Evolutionary conservation across 2,329 filamentous ascomycete genomes (phyloP).

Genomic region (Aurifilum marmelostoma): DNA sequence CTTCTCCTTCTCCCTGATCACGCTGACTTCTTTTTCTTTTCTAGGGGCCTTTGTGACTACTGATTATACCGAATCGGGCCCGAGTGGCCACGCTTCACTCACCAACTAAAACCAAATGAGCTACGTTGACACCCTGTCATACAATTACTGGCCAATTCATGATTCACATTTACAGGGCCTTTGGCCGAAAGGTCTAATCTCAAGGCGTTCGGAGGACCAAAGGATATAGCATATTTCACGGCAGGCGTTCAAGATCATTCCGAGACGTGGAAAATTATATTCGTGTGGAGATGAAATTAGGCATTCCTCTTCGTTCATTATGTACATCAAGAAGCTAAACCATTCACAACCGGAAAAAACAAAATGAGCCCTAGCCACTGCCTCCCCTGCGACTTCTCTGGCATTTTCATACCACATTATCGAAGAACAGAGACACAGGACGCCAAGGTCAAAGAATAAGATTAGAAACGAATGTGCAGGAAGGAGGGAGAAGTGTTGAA

Average conservation of each 20-base stretch:
- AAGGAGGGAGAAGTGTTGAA: neutral
- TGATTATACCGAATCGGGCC: constrained; percentile 63
- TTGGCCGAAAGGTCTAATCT: neutral
- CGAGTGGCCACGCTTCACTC: constrained; percentile 41
- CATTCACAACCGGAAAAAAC: constrained; percentile 1
- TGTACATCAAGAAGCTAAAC: neutral
- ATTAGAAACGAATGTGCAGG: neutral
- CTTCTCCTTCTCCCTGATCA: neutral
- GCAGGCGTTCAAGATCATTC: neutral
- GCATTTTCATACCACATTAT: neutral
- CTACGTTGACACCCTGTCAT: neutral
- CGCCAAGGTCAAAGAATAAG: neutral
- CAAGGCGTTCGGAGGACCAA: neutral
- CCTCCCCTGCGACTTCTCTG: neutral
- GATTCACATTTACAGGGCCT: neutral
- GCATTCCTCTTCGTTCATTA: neutral
- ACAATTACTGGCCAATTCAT: neutral
- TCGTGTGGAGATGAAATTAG: neutral
- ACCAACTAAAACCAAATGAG: neutral
- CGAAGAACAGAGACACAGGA: neutral
- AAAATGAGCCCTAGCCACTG: neutral
- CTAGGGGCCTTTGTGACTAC: constrained; percentile 43
- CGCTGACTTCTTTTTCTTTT: neutral
- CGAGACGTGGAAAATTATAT: neutral
- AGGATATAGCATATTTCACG: neutral